Base-by-base conservation (phyloP, 108 stramenopile species). In the Discostella stelligeroides region DNA sequence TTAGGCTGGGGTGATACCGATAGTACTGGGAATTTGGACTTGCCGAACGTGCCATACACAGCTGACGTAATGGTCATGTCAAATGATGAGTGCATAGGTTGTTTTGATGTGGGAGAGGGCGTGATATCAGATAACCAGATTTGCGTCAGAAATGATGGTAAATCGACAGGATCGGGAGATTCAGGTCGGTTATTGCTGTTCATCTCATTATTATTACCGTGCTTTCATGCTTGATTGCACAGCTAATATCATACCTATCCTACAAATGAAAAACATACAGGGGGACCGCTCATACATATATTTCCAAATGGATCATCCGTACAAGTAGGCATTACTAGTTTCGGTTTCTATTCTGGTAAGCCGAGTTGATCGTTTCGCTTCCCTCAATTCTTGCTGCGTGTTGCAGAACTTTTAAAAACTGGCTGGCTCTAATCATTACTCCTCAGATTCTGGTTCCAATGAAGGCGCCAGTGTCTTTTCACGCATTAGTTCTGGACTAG, bases 321-420 rank as follows among this genome's bases (percentile, higher is more conserved):
- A 11, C 43, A 45, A 45, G 43, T 45, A n/a, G 43, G 43, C n/a
- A 11, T 45, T 45, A 45, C 43, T n/a, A 45, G 43, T n/a, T 45
- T 8, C 9, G 43, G 43, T 34, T 5, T 34, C 6, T 5, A 6
- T 34, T 34, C 6, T 5, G 34, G n/a, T n/a, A 45, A 45, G 43
- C 1, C n/a, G 12, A 45, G 43, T 45, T 45, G 7, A 45, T 4
- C 43, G 1, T 45, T 10, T 10, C 1, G 2, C 5, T n/a, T n/a
- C 9, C 15, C n/a, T n/a, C n/a, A n/a, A n/a, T n/a, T 45, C n/a
- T 45, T 45, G 43, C 43, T n/a, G 43, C 9, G n/a, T n/a, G n/a
- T n/a, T n/a, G n/a, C n/a, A n/a, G n/a, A n/a, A n/a, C n/a, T n/a
- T n/a, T n/a, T n/a, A n/a, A n/a, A n/a, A n/a, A n/a, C n/a, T n/a